Conservation (phyloP, 169 alveolate species). For the Theileria sp. region DNA sequence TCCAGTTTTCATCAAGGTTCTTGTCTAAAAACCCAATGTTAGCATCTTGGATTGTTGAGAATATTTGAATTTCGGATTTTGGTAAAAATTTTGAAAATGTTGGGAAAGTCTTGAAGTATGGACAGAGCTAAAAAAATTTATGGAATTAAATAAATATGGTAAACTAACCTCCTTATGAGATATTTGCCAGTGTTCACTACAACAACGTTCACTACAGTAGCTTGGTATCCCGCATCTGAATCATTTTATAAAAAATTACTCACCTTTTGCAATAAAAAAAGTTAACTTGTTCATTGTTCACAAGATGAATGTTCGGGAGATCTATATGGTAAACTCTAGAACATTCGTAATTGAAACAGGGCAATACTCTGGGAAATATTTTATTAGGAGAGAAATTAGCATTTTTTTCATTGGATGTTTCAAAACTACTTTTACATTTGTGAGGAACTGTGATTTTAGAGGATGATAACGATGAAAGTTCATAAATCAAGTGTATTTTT, state of each 20-base stretch:
- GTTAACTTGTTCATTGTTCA: slow-evolving; percentile 14
- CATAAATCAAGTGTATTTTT: slow-evolving; percentile 26
- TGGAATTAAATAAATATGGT: neutral
- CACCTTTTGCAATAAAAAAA: slow-evolving; percentile 45
- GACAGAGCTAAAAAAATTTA: slow-evolving; percentile 30
- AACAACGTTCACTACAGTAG: slow-evolving; percentile 61
- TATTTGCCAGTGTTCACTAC: slow-evolving; percentile 48
- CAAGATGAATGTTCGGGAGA: slow-evolving; percentile 59
- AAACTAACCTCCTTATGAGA: slow-evolving; percentile 44
- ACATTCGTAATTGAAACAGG: slow-evolving; percentile 61
- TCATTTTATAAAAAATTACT: neutral
- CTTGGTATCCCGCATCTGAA: slow-evolving; percentile 62
- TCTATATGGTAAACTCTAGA: slow-evolving; percentile 44
- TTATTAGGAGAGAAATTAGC: slow-evolving; percentile 13
- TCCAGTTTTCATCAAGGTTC: slow-evolving; percentile 6
- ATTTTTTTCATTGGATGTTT: neutral
- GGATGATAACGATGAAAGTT: slow-evolving; percentile 30
- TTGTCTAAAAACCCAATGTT: neutral
- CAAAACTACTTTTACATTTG: neutral
- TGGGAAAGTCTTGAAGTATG: slow-evolving; percentile 40
- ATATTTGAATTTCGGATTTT: neutral
- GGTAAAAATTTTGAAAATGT: slow-evolving; percentile 39
- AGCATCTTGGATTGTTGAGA: slow-evolving; percentile 7
- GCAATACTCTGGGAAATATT: slow-evolving; percentile 57
- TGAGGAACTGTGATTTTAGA: slow-evolving; percentile 48